Conservation (phyloP, 495 filamentous ascomycete species). For the Jackrogersella multiformis region DNA sequence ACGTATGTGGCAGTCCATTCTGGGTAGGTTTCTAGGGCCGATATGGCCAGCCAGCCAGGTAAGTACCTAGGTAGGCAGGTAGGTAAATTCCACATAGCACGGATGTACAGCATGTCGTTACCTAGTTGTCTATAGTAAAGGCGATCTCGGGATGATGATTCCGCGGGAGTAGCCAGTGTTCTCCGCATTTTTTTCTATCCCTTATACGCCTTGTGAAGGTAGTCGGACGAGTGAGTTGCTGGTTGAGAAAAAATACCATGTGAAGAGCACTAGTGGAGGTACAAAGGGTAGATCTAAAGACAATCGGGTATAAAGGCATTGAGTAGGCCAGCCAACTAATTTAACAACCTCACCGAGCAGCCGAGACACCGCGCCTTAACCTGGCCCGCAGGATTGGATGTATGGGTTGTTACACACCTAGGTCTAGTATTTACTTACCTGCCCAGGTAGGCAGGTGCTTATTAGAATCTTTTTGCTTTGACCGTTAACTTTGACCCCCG, state of each 20-base stretch:
- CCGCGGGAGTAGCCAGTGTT: slow-evolving; percentile 16
- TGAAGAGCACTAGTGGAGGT: neutral
- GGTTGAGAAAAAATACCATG: neutral
- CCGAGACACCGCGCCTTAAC: neutral
- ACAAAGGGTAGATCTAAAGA: slow-evolving; percentile 28
- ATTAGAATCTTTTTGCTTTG: neutral
- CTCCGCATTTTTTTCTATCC: slow-evolving; percentile 18
- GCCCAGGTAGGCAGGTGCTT: no score
- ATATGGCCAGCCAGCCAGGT: neutral
- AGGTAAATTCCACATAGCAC: slow-evolving; percentile 11
- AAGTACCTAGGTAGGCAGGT: slow-evolving; percentile 27
- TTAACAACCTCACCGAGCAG: slow-evolving; percentile 28
- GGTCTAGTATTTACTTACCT: slow-evolving; percentile 5
- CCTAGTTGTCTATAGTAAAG: slow-evolving; percentile 1
- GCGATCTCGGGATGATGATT: slow-evolving; percentile 25
- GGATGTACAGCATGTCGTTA: slow-evolving; percentile 4
- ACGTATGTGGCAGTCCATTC: slow-evolving; percentile 24
- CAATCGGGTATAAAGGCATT: slow-evolving; percentile 18
- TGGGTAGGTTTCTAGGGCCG: slow-evolving; percentile 26
- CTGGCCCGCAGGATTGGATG: no score
- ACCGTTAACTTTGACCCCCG: no score
- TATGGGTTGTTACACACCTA: slow-evolving; percentile 12
- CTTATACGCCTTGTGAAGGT: neutral
- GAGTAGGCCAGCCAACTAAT: slow-evolving; percentile 26
- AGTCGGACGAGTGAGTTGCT: neutral